Evolutionary conservation across 371 early-diverging fungal species (phyloP), one percentile per base, ranked within the genome.

Genomic region (Haplosporangium sp.): DNA sequence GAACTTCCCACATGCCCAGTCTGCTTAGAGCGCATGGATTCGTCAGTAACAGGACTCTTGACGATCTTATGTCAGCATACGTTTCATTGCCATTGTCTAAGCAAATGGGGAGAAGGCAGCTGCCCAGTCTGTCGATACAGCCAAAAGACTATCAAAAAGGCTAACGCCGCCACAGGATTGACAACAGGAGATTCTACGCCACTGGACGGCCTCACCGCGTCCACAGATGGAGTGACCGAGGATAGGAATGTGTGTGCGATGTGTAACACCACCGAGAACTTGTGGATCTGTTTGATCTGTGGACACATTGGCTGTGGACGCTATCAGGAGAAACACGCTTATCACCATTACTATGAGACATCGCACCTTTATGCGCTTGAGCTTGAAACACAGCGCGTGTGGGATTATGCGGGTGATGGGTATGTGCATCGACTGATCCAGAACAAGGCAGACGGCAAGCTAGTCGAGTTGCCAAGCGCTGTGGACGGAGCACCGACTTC

Each of bases 361-460:
- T 74, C 83, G 18, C 98, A 98, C 74, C 77, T 92, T 6, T 98
- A 94, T 74, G 87, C 96, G 2, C 81, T 98, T 62, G 98, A 98
- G 71, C 87, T 98, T 20, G 95, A 95, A 52, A 96, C 97, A 12
- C 96, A 97, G 80, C 85, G 95, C 5, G 96, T 98, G 18, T 98
- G 99, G 99, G 99, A 98, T 76, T 98, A 98, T 85, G 92, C 90
- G 1, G 94, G 96, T 5, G 97, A 98, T 82, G 95, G 96, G 4
- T 94, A 96, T 77, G 97, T 98, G 6, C 98, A 98, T 79, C 88
- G 98, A 7, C 67, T 97, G 74, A 88, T 97, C 59, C 96, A 95
- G 74, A 96, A 94, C 77, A 89, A 84, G 60, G 83, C 88, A 2
- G 98, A 97, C 73, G 97, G 97, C 9, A 96, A 95, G 68, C 68